Evolutionary conservation across 306 rosid species (phyloP).

Genomic region (Prunus fruticosa): DNA sequence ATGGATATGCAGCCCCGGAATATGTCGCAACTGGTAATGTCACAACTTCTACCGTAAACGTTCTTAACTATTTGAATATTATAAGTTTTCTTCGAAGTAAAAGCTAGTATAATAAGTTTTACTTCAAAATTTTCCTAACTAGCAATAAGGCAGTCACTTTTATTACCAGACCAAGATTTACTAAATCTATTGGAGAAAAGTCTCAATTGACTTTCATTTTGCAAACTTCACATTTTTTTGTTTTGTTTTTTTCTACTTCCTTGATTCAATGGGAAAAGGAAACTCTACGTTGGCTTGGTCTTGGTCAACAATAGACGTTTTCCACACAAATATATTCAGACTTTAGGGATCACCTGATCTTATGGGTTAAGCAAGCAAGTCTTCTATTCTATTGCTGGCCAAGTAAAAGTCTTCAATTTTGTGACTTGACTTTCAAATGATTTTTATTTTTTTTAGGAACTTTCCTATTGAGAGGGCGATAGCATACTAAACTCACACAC

Average conservation of each 20-base stretch:
- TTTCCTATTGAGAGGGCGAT: no score
- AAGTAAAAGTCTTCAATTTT: background rate
- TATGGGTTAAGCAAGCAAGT: background rate
- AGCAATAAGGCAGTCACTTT: background rate
- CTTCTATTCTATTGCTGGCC: background rate
- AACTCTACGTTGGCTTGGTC: background rate
- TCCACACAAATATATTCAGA: background rate
- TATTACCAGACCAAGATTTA: background rate
- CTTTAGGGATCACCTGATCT: background rate
- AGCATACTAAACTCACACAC: no score
- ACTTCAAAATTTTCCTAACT: no score
- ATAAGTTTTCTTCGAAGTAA: no score
- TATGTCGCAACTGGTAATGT: conserved; percentile 68
- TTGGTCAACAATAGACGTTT: background rate
- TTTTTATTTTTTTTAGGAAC: no score
- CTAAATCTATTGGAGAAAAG: background rate
- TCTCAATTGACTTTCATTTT: no score
- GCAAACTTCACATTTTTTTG: no score
- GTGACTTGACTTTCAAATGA: background rate
- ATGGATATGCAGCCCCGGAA: conserved; percentile 89
- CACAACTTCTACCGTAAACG: background rate
- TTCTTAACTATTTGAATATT: no score
- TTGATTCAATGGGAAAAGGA: background rate
- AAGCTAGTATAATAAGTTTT: no score
- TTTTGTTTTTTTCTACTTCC: no score